Conservation (phyloP, 176 grass and related monocot genomes). For the Dactylis glomerata region DNA sequence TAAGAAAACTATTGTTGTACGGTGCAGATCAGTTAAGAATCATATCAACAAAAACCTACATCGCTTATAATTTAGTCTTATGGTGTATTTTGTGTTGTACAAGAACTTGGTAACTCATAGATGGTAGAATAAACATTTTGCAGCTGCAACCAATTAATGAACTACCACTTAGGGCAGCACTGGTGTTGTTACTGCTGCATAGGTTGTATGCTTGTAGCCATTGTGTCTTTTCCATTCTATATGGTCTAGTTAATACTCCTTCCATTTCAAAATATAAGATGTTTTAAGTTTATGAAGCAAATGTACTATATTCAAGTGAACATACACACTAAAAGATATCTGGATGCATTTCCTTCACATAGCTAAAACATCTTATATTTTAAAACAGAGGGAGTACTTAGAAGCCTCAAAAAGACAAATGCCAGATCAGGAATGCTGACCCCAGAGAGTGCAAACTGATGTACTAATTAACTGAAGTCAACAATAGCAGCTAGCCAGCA, state of each 20-base stretch:
- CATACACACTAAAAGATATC: no score
- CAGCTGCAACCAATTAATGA: not conserved
- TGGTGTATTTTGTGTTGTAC: not conserved
- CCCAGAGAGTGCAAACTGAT: no score
- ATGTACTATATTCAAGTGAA: no score
- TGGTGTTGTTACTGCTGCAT: not conserved
- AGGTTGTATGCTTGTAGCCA: not conserved
- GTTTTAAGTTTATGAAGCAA: no score
- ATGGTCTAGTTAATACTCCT: not conserved
- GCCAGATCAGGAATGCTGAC: no score
- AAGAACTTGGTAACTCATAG: not conserved
- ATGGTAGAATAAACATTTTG: not conserved
- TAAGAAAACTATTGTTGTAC: not conserved
- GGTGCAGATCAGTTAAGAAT: not conserved
- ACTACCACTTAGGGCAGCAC: not conserved
- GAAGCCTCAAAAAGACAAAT: no score
- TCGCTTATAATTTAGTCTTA: not conserved
- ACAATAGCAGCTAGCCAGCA: not conserved
- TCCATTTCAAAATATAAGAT: no score
- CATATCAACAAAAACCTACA: not conserved
- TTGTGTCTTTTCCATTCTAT: not conserved
- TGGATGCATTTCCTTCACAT: no score
- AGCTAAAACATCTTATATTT: no score
- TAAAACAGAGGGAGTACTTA: no score
- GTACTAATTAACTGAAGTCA: not conserved